Conservation (phyloP, 176 grass and related monocot species). For the Ananas comosus region DNA sequence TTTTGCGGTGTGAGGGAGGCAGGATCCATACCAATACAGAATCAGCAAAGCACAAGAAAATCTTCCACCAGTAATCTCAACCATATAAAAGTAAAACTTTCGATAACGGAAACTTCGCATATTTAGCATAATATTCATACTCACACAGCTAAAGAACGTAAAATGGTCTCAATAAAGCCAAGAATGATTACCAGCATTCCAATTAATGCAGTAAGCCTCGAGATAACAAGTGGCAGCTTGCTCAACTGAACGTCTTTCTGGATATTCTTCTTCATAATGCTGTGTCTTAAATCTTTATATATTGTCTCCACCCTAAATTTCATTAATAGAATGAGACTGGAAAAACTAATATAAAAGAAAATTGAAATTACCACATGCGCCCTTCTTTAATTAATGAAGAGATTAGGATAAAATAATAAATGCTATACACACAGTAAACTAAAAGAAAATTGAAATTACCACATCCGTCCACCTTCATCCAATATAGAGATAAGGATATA, state of each 20-base stretch:
- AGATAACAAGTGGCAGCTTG: slow-evolving; percentile 55
- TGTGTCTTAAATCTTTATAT: slow-evolving; percentile 38
- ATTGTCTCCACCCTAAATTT: slow-evolving; percentile 69
- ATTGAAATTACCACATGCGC: slow-evolving; percentile 41
- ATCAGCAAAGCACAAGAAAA: too few species aligned
- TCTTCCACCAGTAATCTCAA: too few species aligned
- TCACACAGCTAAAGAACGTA: not conserved
- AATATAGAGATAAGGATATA: slow-evolving; percentile 66
- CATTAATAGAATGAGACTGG: slow-evolving; percentile 17
- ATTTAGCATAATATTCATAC: not conserved
- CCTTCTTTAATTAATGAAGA: slow-evolving; percentile 73
- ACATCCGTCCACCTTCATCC: slow-evolving; percentile 59
- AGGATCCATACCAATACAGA: too few species aligned
- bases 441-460: slow-evolving; percentile 30
- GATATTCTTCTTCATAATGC: slow-evolving; percentile 39
- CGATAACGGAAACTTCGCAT: too few species aligned
- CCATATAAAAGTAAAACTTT: too few species aligned
- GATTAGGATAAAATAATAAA: slow-evolving; percentile 48
- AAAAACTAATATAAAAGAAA: not conserved
- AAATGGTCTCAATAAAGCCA: not conserved
- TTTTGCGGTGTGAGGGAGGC: too few species aligned
- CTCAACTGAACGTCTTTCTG: slow-evolving; percentile 36
- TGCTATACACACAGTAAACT: slow-evolving; percentile 6
- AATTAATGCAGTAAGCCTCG: slow-evolving; percentile 65
- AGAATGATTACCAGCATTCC: slow-evolving; percentile 61